Base-by-base conservation (phyloP, 2,329 filamentous ascomycete species). In the Fusarium falciforme region DNA sequence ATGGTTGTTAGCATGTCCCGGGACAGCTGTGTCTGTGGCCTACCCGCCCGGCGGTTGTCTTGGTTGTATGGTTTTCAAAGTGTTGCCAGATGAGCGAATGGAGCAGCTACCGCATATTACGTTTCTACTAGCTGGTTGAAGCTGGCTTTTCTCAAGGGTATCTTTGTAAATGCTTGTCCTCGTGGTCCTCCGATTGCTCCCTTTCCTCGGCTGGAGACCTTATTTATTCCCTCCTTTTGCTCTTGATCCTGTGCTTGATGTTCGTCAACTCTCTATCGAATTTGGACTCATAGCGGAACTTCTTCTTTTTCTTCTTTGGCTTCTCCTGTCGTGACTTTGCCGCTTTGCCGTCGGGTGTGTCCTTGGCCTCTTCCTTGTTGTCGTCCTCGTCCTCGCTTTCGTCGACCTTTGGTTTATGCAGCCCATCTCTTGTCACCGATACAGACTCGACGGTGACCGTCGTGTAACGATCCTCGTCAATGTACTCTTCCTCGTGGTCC, bases 381-480 rank as follows among this genome's bases (percentile, higher is more conserved):
- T 78, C 78, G n/a, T 78, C 76, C 59, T 82, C 82, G 6, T 83
- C 81, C 25, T 84, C 83, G n/a, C 83, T 82, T 11, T 81, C 79
- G 6, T 72, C 76, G 66, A 84, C 76, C 49, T 85, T 81, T 5
- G 84, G 82, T 76, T 89, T 92, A 67, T 90, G 87, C 57, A 97
- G 84, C 1, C 94, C 94, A 64, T 95, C 91, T 75, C 90, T 90
- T 14, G 93, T 92, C 17, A 97, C 89, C 72, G 92, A 93, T 76
- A 99, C 94, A 12, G 93, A 93, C 81, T 98, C 96, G 1, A 99
- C 92, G 0, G 94, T 98, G 29, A 99, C 96, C 1, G 94, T 98
- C 1, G 96, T 98, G 82, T 94, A 98, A 80, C 93, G 93, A 82
- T 98, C 96, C 82, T 98, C 96, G 82, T 99, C 96, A 74, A 98